Conservation (phyloP, 176 grass and related monocot genomes). For the Ananas comosus region DNA sequence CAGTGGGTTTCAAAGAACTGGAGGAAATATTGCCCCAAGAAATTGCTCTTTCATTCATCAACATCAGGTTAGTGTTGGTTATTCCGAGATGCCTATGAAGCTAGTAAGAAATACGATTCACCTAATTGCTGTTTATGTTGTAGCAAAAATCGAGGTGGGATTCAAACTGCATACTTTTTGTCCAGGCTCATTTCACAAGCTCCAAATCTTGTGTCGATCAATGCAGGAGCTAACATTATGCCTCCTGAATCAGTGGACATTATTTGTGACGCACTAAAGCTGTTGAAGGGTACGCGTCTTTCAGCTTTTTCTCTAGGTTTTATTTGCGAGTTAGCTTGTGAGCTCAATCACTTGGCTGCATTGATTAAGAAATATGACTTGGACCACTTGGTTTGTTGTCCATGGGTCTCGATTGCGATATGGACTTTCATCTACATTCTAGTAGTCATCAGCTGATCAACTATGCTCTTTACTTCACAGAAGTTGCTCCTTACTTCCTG, state of each 20-base stretch:
- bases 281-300: conserved; percentile 24
- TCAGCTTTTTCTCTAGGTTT: background rate
- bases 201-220: conserved; percentile 30
- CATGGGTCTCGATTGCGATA: too few relatives aligned
- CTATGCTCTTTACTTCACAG: background rate
- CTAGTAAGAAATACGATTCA: background rate
- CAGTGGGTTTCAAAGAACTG: conserved; percentile 45
- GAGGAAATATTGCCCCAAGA: conserved; percentile 39
- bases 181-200: conserved; percentile 23
- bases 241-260: conserved; percentile 29
- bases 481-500: background rate
- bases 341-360: background rate
- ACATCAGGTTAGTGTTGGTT: conserved; percentile 42
- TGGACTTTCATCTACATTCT: background rate
- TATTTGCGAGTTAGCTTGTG: background rate
- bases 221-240: conserved; percentile 43
- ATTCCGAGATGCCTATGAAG: conserved; percentile 3
- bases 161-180: conserved; percentile 27
- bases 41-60: conserved; percentile 38
- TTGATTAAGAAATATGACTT: background rate
- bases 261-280: conserved; percentile 29
- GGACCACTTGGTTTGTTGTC: too few relatives aligned
- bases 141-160: conserved; percentile 47
- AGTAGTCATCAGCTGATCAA: background rate
- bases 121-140: conserved; percentile 7